These are phyloP conservation scores for Chlorella sp. DNA, from an alignment of 139 green algal species.

Conservation along the genomic window DNA sequence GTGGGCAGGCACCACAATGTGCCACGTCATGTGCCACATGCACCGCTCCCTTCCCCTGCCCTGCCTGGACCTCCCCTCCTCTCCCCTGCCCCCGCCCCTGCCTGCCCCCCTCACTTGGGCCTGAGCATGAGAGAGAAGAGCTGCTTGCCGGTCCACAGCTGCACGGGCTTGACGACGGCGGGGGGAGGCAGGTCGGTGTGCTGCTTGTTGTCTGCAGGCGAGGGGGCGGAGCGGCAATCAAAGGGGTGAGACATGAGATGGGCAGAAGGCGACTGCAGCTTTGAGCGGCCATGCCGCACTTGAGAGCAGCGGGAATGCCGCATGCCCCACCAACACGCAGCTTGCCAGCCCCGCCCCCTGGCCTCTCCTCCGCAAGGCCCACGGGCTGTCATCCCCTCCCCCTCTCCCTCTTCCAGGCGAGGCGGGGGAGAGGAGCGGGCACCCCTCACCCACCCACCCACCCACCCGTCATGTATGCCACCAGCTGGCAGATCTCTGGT, in stretches of 20 bases:
- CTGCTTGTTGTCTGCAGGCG: slow-evolving; percentile 45
- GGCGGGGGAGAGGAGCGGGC: too few relatives aligned
- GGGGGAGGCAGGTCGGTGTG: slow-evolving; percentile 74
- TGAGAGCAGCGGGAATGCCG: too few relatives aligned
- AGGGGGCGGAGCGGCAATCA: background rate
- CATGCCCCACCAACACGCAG: background rate
- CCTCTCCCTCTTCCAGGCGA: background rate
- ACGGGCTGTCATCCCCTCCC: too few relatives aligned
- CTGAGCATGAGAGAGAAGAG: slow-evolving; percentile 88
- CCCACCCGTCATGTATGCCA: slow-evolving; percentile 67
- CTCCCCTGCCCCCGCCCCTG: background rate
- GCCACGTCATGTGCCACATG: too few relatives aligned
- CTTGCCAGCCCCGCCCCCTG: background rate
- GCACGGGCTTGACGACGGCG: slow-evolving; percentile 85
- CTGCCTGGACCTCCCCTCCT: background rate
- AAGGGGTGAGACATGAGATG: background rate
- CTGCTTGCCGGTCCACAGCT: slow-evolving; percentile 99
- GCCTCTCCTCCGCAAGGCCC: background rate
- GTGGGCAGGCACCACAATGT: too few relatives aligned
- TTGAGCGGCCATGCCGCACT: background rate
- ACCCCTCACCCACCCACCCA: too few relatives aligned
- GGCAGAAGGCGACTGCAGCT: background rate
- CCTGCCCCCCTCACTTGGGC: slow-evolving; percentile 52
- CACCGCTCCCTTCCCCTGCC: too few relatives aligned
- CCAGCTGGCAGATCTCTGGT: slow-evolving; percentile 77